These are phyloP conservation scores for Tolypocladium pustulatum DNA, from an alignment of 2,329 filamentous ascomycete genomes.

Conservation along the genomic window DNA sequence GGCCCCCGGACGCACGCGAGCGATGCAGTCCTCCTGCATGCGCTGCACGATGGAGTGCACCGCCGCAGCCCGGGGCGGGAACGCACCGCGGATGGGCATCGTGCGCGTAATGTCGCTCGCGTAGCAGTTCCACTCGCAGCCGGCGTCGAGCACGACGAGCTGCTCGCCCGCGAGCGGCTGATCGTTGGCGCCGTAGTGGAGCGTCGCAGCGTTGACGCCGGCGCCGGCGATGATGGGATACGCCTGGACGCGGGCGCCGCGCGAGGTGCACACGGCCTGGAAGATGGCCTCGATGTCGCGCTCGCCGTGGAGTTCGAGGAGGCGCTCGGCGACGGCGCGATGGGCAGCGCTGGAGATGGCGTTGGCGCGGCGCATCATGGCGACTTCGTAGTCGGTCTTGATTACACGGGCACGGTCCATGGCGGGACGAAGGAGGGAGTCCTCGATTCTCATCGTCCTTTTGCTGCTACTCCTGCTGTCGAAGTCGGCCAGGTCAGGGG, in stretches of 20 bases:
- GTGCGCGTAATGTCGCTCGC: constrained; percentile 86
- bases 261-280: constrained; percentile 57
- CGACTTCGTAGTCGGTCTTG: constrained; percentile 81
- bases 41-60: constrained; percentile 69
- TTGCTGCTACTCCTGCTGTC: not conserved
- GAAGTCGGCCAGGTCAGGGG: constrained; percentile 10
- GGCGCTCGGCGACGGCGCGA: constrained; percentile 54
- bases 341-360: constrained; percentile 71
- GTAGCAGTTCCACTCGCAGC: constrained; percentile 76
- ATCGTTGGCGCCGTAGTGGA: constrained; percentile 82
- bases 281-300: constrained; percentile 76
- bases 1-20: constrained; percentile 56
- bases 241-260: constrained; percentile 66
- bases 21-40: constrained; percentile 73
- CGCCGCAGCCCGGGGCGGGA: constrained; percentile 55
- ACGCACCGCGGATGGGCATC: constrained; percentile 63
- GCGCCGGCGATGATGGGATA: constrained; percentile 85
- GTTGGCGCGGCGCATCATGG: constrained; percentile 71
- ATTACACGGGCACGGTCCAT: constrained; percentile 73
- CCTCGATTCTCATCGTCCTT: constrained; percentile 30
- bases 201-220: constrained; percentile 69
- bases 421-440: constrained; percentile 48
- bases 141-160: constrained; percentile 77
- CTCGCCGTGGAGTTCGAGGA: constrained; percentile 61
- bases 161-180: constrained; percentile 58